Conservation (phyloP, 176 grass and related monocot genomes). For the Aegilops longissima region DNA sequence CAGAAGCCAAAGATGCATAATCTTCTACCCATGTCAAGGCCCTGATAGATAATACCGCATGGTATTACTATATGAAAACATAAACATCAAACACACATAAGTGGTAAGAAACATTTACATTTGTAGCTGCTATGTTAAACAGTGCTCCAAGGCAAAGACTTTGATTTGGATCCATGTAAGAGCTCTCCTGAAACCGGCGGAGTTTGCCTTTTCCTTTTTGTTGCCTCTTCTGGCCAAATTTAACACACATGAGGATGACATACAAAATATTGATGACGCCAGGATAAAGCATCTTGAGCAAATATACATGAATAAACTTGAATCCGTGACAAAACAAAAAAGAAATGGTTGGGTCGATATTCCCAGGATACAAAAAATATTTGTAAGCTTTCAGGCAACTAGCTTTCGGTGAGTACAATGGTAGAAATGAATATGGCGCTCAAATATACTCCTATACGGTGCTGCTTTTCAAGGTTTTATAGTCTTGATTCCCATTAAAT, state of each 20-base stretch:
- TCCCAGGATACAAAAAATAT: not conserved
- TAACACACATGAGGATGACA: slow-evolving; percentile 5
- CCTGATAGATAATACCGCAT: slow-evolving; percentile 48
- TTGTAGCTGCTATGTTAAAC: slow-evolving; percentile 97
- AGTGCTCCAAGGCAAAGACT: slow-evolving; percentile 92
- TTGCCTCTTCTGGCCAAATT: slow-evolving; percentile 69
- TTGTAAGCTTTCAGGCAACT: not conserved
- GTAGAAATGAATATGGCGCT: not conserved
- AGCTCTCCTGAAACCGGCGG: slow-evolving; percentile 74
- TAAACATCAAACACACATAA: not conserved
- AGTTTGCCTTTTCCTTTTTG: slow-evolving; percentile 46
- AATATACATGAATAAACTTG: not conserved
- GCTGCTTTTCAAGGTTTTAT: not conserved
- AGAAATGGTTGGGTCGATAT: not conserved
- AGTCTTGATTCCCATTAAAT: not conserved
- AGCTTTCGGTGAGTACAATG: not conserved
- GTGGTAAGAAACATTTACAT: slow-evolving; percentile 43
- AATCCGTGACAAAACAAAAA: not conserved
- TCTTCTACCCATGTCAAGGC: slow-evolving; percentile 89
- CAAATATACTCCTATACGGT: not conserved
- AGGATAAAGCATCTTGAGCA: not conserved
- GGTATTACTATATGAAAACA: slow-evolving; percentile 26
- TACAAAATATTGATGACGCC: not conserved
- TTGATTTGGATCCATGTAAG: slow-evolving; percentile 94
- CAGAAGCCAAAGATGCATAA: slow-evolving; percentile 96